Percentiles rank a stretch among this genome's conserved stretches.
These are phyloP conservation scores for Colletotrichum shisoi DNA, from an alignment of 2,329 filamentous ascomycete species.

Conservation along the genomic window DNA sequence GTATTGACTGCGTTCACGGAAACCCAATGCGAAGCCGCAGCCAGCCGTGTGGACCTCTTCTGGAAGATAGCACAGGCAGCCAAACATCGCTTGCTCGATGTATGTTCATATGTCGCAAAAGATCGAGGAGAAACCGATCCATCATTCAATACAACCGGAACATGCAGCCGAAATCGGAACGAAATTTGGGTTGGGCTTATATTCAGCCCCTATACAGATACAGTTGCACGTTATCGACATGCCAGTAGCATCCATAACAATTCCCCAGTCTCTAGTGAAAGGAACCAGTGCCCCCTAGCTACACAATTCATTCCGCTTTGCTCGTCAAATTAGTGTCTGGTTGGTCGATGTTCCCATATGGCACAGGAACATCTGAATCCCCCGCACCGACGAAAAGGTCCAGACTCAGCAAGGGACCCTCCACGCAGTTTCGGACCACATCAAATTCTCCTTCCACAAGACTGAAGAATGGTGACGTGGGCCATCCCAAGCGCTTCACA, in stretches of 20 bases:
- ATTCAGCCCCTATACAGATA: neutral
- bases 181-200: neutral
- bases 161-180: neutral
- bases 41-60: neutral
- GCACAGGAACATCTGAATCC: slow-evolving; percentile 27
- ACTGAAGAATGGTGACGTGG: neutral
- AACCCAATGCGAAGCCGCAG: neutral
- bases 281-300: neutral
- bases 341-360: slow-evolving; percentile 41
- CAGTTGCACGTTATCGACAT: neutral
- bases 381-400: slow-evolving; percentile 40
- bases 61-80: neutral
- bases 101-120: neutral
- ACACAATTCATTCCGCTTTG: too few species aligned
- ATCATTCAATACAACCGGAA: neutral
- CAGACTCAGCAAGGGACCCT: slow-evolving; percentile 40
- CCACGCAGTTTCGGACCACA: slow-evolving; percentile 36
- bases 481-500: slow-evolving; percentile 42
- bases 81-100: neutral
- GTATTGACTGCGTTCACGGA: neutral
- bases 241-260: neutral
- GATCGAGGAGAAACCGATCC: too few species aligned
- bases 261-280: neutral
- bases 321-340: slow-evolving; percentile 23
- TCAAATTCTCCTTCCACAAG: neutral